Evolutionary conservation across 73 alveolate genomes (phyloP).

Genomic region (Uronychia setigera): DNA sequence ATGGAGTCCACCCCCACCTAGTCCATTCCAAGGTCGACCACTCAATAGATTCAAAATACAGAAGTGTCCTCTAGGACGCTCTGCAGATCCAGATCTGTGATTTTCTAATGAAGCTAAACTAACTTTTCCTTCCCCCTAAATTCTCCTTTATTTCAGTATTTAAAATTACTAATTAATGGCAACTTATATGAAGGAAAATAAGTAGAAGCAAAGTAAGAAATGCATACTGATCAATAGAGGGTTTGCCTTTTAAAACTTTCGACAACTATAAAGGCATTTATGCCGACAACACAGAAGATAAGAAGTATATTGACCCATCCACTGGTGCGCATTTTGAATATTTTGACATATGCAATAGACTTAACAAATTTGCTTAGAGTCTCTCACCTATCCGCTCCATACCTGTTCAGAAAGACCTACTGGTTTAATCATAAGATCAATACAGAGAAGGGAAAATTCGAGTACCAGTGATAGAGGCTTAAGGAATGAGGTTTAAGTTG

Average conservation of each 20-base stretch:
- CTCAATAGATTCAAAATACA: background rate
- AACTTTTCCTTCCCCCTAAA: no score
- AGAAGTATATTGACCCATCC: conserved; percentile 9
- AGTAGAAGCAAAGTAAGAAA: background rate
- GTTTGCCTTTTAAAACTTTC: background rate
- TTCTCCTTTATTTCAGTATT: no score
- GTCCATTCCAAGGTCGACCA: no score
- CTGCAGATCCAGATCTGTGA: background rate
- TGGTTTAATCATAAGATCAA: no score
- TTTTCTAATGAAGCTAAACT: background rate
- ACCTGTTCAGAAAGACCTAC: no score
- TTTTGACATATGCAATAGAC: conserved; percentile 11
- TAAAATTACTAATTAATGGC: background rate
- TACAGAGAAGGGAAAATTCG: no score
- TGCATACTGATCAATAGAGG: background rate
- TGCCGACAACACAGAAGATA: conserved; percentile 21
- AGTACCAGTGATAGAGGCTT: no score
- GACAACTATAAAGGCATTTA: conserved; percentile 32
- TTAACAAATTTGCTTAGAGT: background rate
- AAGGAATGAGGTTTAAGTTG: no score
- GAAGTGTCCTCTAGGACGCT: background rate
- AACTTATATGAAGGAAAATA: background rate
- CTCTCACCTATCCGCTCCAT: background rate
- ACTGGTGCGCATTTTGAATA: conserved; percentile 25
- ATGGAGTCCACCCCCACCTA: no score